Percentiles rank a stretch among this genome's conserved stretches.
phyloP scores from a whole-genome alignment of 495 filamentous ascomycete genomes.

The Hypoxylon rickii region DNA sequence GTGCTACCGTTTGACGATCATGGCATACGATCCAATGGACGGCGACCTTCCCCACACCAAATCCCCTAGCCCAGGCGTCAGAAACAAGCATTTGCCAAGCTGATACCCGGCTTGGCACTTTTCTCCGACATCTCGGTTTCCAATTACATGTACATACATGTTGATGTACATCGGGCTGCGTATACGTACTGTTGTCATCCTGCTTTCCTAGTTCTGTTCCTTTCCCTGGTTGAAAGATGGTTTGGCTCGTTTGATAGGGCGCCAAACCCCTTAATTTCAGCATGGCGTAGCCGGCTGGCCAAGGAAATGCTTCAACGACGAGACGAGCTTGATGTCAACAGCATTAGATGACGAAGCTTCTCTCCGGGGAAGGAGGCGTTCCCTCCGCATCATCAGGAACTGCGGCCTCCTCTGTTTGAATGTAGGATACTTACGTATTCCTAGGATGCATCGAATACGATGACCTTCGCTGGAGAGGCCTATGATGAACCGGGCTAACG shows the following conservation, averaged over 20 bases:
- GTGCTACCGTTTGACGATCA: no score
- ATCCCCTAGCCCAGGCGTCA: slow-evolving; percentile 15
- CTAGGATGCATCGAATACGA: neutral
- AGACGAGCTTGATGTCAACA: slow-evolving; percentile 26
- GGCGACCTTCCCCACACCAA: slow-evolving; percentile 23
- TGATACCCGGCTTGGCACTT: slow-evolving; percentile 34
- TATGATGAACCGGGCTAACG: slow-evolving; percentile 4
- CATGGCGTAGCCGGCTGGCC: neutral
- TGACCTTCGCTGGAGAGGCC: slow-evolving; percentile 13
- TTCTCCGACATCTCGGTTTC: slow-evolving; percentile 16
- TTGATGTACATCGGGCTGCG: no score
- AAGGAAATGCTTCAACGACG: slow-evolving; percentile 3
- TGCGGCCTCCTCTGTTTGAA: neutral
- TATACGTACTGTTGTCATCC: no score
- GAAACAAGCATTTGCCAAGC: slow-evolving; percentile 41
- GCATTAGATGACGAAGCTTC: slow-evolving; percentile 19
- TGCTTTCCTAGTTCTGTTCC: slow-evolving; percentile 16
- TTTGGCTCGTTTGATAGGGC: slow-evolving; percentile 9
- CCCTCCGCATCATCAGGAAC: neutral
- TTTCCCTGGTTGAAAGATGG: slow-evolving; percentile 1
- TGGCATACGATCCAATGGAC: no score
- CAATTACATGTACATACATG: slow-evolving; percentile 13
- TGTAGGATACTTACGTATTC: neutral
- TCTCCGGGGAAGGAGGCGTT: neutral
- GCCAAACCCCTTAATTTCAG: slow-evolving; percentile 6